Evolutionary conservation across 2,329 filamentous ascomycete species (phyloP).

Genomic region (Hypoxylon sp.): DNA sequence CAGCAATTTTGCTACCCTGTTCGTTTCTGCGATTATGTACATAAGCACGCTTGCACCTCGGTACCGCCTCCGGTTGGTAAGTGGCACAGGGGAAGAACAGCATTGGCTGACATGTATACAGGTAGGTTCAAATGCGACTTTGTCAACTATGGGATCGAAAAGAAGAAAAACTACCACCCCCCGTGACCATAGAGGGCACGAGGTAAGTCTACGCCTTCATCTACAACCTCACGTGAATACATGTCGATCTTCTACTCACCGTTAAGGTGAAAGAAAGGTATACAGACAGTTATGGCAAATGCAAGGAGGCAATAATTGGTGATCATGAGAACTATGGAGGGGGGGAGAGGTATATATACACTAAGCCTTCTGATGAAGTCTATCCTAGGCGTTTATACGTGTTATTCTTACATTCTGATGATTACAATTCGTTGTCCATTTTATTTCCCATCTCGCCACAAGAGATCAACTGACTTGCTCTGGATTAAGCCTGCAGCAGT

Average conservation of each 20-base stretch:
- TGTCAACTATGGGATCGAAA: background rate
- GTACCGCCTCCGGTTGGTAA: slow-evolving; percentile 1
- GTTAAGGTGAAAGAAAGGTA: background rate
- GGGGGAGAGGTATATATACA: background rate
- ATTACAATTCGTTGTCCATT: background rate
- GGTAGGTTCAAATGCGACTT: background rate
- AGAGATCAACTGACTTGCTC: background rate
- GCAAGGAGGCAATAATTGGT: background rate
- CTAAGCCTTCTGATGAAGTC: background rate
- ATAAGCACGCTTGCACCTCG: background rate
- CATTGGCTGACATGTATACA: background rate
- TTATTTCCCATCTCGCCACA: background rate
- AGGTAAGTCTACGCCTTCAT: background rate
- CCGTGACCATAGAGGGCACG: background rate
- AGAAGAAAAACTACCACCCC: background rate
- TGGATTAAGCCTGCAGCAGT: slow-evolving; percentile 3
- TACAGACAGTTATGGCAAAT: background rate
- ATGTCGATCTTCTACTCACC: background rate
- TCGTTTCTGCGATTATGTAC: background rate
- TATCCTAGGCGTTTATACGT: background rate
- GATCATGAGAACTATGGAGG: background rate
- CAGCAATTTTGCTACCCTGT: background rate
- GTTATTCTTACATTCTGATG: background rate
- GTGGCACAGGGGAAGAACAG: background rate
- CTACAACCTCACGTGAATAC: background rate